Evolutionary conservation across 2,329 filamentous ascomycete species (phyloP), one percentile per base, ranked within the genome.

Genomic region (Mollisiaceae sp.): DNA sequence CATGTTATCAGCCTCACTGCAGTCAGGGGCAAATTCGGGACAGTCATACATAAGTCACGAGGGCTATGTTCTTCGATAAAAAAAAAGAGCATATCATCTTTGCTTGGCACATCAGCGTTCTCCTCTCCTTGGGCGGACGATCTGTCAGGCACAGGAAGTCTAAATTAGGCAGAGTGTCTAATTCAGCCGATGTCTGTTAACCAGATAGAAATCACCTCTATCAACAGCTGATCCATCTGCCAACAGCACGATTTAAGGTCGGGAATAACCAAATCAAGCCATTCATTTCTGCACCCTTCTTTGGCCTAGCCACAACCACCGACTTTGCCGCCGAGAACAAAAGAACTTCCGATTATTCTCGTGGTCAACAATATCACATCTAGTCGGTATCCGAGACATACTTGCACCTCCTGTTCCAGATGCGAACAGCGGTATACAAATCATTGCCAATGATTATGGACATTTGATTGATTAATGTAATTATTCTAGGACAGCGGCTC

Each of bases 1-100:
- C 50, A 54, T 32, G 50, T 54, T 54, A 54, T 54, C 50, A 54
- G 50, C 50, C 50, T 54, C 50, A 54, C 32, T 27, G 50, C 27
- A 54, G 50, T 54, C 50, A 54, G 50, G 50, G 50, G 50, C 47
- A 54, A 32, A 32, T 50, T 5, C 8, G 14, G 50, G 22, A 35
- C n/a, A 8, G 50, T 35, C 4, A 15, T 12, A 18, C 24, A 20
- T 32, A 14, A 24, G 50, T 54, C 50, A 54, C 50, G 50, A 35
- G 50, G 50, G 50, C 24, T 54, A 35, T 54, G 24, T 32, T 18
- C 11, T 54, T 35, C 27, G 8, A 54, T 24, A 32, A 54, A 32
- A 14, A 6, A 8, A 24, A 20, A 24, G 50, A 24, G 50, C 22
- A 50, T 35, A 54, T 35, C 22, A 27, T 27, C 22, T 54, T 50